A percentile compares a stretch with the other conserved stretches of the same genome.
These are phyloP conservation scores for Phoenix roebelenii DNA, from an alignment of 176 grass and related monocot genomes.

Conservation along the genomic window DNA sequence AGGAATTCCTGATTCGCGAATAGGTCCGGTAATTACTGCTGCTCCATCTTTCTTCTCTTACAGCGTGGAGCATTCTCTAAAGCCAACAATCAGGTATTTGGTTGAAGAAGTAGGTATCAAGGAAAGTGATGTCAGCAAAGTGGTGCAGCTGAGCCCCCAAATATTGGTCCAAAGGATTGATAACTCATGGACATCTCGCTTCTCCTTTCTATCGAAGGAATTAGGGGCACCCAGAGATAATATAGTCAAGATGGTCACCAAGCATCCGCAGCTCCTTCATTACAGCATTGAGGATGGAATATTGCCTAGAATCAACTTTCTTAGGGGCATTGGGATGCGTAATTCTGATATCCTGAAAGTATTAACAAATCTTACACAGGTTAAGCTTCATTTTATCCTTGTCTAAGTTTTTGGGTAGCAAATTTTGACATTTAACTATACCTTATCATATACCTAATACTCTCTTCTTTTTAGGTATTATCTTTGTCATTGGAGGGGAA, in stretches of 20 bases:
- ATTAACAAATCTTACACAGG: conserved; percentile 90
- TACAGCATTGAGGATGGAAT: conserved; percentile 98
- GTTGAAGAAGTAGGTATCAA: conserved; percentile 84
- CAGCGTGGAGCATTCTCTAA: conserved; percentile 79
- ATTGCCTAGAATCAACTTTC: conserved; percentile 80
- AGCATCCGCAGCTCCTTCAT: conserved; percentile 91
- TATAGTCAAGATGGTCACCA: conserved; percentile 91
- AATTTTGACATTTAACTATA: no score
- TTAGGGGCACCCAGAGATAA: conserved; percentile 75
- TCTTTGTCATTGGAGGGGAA: conserved; percentile 83
- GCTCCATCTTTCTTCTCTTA: conserved; percentile 90
- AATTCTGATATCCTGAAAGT: conserved; percentile 81
- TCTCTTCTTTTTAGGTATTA: conserved; percentile 59
- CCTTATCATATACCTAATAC: no score
- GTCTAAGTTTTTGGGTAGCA: not conserved
- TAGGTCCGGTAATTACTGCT: conserved; percentile 68
- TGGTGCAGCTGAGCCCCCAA: conserved; percentile 92
- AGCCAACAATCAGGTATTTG: conserved; percentile 70
- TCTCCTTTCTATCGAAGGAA: conserved; percentile 75
- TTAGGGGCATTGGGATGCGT: conserved; percentile 83
- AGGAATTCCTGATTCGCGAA: conserved; percentile 42
- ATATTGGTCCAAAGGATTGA: conserved; percentile 85
- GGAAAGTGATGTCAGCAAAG: conserved; percentile 73
- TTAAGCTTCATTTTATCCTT: conserved; percentile 22
- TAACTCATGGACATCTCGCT: conserved; percentile 72